Conservation (phyloP, 2,329 filamentous ascomycete species). For the Pseudogymnoascus sp. region DNA sequence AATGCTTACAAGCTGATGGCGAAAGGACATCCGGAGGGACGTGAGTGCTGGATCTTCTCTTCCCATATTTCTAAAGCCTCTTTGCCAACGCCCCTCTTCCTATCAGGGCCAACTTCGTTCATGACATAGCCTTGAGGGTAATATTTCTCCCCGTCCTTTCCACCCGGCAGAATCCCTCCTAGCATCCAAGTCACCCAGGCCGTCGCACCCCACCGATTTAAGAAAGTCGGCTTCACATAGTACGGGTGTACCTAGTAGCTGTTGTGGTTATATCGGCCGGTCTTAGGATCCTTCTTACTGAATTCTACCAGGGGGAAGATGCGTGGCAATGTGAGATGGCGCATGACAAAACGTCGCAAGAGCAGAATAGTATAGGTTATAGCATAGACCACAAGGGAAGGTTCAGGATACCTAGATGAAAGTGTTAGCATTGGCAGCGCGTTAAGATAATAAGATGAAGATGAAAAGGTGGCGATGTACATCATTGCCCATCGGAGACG, state of each 20-base stretch:
- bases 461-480: constrained; percentile 30
- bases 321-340: constrained; percentile 54
- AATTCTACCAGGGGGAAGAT: constrained; percentile 32
- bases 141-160: constrained; percentile 29
- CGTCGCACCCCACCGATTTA: constrained; percentile 53
- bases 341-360: constrained; percentile 46
- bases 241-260: constrained; percentile 56
- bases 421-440: neutral
- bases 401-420: constrained; percentile 35
- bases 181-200: constrained; percentile 39
- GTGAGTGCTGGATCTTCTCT: neutral
- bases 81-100: constrained; percentile 40
- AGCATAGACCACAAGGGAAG: constrained; percentile 30
- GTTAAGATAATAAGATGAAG: neutral
- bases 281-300: constrained; percentile 40
- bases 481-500: constrained; percentile 56
- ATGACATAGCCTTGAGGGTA: constrained; percentile 45
- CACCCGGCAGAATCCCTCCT: constrained; percentile 41
- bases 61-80: constrained; percentile 16
- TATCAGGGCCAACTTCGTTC: constrained; percentile 54
- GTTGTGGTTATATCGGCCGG: constrained; percentile 42
- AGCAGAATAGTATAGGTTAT: constrained; percentile 41
- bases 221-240: constrained; percentile 52
- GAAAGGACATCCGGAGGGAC: neutral
- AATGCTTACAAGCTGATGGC: no score